These are phyloP conservation scores for Ordospora pajunii DNA, from an alignment of 371 early-diverging fungal species.

Conservation along the genomic window DNA sequence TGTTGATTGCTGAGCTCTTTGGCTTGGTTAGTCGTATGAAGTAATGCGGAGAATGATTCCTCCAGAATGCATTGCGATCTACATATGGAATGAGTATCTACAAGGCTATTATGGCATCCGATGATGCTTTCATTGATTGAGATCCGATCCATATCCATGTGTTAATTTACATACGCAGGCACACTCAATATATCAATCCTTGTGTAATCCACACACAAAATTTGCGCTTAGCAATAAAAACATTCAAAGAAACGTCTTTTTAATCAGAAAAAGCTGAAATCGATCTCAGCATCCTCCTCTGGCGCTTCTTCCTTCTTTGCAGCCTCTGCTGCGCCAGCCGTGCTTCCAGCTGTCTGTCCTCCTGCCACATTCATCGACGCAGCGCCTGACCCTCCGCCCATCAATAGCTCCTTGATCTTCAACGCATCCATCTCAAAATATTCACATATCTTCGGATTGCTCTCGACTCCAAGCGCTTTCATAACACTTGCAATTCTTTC, in stretches of 20 bases:
- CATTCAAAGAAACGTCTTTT: not conserved
- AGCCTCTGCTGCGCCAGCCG: not conserved
- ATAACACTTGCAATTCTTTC: slow-evolving; percentile 44
- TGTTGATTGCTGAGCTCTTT: too few species aligned
- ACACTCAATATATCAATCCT: too few species aligned
- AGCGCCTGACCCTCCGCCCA: not conserved
- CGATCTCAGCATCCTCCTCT: slow-evolving; percentile 36
- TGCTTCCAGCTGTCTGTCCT: not conserved
- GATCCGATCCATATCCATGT: too few species aligned
- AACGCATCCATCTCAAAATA: slow-evolving; percentile 27
- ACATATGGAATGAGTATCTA: too few species aligned
- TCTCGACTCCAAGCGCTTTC: slow-evolving; percentile 33
- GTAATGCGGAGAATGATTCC: too few species aligned
- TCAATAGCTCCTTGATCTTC: slow-evolving; percentile 33
- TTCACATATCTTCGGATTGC: slow-evolving; percentile 34
- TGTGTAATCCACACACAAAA: too few species aligned
- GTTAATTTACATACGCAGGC: too few species aligned
- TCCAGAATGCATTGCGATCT: too few species aligned
- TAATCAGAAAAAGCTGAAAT: slow-evolving; percentile 27
- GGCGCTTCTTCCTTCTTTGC: slow-evolving; percentile 22
- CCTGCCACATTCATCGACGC: not conserved
- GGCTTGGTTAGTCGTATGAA: too few species aligned
- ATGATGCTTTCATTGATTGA: too few species aligned
- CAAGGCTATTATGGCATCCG: too few species aligned
- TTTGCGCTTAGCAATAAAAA: not conserved